A percentile compares a stretch with the other conserved stretches of the same genome.
phyloP scores from a whole-genome alignment of 257 asterid species.

The Penstemon eatonii region DNA sequence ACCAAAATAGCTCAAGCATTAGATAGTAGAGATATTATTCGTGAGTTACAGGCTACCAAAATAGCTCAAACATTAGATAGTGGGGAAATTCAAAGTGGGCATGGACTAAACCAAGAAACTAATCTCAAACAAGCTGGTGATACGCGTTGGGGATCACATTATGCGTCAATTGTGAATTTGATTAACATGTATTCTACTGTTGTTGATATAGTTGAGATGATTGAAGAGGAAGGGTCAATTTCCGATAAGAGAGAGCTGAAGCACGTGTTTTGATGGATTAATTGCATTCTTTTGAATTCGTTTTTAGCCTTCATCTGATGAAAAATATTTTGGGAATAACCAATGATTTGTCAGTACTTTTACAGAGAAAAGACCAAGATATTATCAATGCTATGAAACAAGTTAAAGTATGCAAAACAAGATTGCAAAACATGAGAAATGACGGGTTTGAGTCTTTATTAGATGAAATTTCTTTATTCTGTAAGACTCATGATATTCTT shows the following conservation, averaged over 20 bases:
- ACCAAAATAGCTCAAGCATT: constrained; percentile 2
- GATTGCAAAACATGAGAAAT: background rate
- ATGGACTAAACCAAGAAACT: constrained; percentile 14
- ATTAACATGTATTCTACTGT: background rate
- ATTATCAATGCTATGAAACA: constrained; percentile 1
- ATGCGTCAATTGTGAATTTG: background rate
- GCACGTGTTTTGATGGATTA: background rate
- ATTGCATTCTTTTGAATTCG: no score
- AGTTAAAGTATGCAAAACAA: background rate
- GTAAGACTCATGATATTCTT: background rate
- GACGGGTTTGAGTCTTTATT: background rate
- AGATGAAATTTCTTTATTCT: background rate
- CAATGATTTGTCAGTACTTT: background rate
- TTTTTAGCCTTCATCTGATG: background rate
- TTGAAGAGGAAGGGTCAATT: background rate
- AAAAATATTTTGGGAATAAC: background rate
- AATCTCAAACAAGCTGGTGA: background rate
- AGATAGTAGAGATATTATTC: background rate
- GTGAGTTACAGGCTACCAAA: no score
- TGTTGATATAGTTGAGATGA: background rate
- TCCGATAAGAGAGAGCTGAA: background rate
- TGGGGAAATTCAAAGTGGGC: constrained; percentile 5
- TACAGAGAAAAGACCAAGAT: constrained; percentile 14
- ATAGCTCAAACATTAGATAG: no score
- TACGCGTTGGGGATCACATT: constrained; percentile 16